Base-by-base conservation (phyloP, 2,329 filamentous ascomycete species). In the Botryotinia globosa region DNA sequence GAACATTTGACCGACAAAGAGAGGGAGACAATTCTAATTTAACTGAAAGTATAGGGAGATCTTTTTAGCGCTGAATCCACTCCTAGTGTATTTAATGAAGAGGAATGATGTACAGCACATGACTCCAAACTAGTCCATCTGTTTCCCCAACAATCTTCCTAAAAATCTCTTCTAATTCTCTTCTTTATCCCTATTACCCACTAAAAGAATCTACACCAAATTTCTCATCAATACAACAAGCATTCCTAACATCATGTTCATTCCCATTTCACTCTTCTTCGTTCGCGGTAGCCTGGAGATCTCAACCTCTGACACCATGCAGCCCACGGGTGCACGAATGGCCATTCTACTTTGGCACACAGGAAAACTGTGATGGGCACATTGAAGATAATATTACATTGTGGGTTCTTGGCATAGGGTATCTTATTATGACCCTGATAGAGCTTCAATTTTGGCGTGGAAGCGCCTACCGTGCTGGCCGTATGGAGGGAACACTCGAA, bases 381-480 rank as follows among this genome's bases (percentile, higher is more conserved):
- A 51, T 51, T 25, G 48, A 51, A 51, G 10, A n/a, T 4, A 14
- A 12, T 51, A 12, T 51, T 25, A 25, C 12, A 25, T n/a, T n/a
- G 22, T 25, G 22, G 1, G 48, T 25, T 14, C 4, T n/a, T 25
- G 22, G 4, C 22, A 51, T 51, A 25, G 9, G 22, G 4, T 51
- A 14, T 51, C 8, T 51, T 4, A n/a, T 25, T 25, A 51, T 14
- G 45, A 9, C 45, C 3, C 22, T 48, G 45, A 0, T 10, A 22
- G 45, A 22, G 45, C 45, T 48, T 25, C 2, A 10, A 48, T 4
- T 48, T 22, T 48, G 45, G 20, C 20, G 20, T 3, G 45, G 1
- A 10, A 0, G 9, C 20, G 0, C 45, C 20, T n/a, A 29, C 5
- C 2, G 16, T 29, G 0, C 16, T 29, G n/a, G 54, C n/a, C 2